phyloP scores from a whole-genome alignment of 2,329 filamentous ascomycete species.

The Xylaria sp. region DNA sequence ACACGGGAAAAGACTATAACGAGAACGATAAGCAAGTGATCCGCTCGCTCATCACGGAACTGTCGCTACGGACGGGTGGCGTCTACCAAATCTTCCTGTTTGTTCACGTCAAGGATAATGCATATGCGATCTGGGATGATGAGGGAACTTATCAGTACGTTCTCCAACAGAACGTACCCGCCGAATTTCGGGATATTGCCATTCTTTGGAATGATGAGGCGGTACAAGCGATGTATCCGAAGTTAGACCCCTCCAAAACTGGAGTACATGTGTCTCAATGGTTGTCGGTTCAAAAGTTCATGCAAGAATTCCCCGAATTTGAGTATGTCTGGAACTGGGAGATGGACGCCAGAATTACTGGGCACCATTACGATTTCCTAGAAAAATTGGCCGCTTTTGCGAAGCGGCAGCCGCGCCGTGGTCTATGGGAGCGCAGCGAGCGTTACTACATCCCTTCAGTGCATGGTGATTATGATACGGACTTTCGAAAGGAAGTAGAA shows the following conservation, averaged over 20 bases:
- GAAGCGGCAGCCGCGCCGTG: constrained; percentile 74
- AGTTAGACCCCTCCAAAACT: constrained; percentile 68
- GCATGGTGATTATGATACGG: constrained; percentile 74
- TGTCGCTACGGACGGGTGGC: constrained; percentile 79
- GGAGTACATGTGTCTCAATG: constrained; percentile 72
- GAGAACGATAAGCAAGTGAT: constrained; percentile 83
- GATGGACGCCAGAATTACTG: constrained; percentile 81
- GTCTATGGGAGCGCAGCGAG: constrained; percentile 78
- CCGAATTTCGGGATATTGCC: constrained; percentile 76
- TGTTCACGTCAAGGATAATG: constrained; percentile 77
- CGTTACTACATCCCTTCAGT: constrained; percentile 77
- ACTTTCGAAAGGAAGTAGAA: constrained; percentile 74
- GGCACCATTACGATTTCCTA: constrained; percentile 84
- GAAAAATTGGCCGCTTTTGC: constrained; percentile 72
- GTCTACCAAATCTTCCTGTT: constrained; percentile 85
- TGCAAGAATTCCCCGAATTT: constrained; percentile 79
- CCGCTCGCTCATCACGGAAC: constrained; percentile 81
- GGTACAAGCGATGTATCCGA: constrained; percentile 81
- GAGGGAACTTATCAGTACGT: constrained; percentile 68
- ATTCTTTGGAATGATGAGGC: constrained; percentile 79
- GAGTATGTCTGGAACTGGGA: constrained; percentile 91
- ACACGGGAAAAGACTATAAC: constrained; percentile 79
- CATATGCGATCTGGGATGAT: constrained; percentile 68
- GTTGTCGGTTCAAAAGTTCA: constrained; percentile 80
- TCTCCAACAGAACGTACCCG: constrained; percentile 71